These are phyloP conservation scores for Polyplosphaeria fusca DNA, from an alignment of 495 filamentous ascomycete genomes.

Conservation along the genomic window DNA sequence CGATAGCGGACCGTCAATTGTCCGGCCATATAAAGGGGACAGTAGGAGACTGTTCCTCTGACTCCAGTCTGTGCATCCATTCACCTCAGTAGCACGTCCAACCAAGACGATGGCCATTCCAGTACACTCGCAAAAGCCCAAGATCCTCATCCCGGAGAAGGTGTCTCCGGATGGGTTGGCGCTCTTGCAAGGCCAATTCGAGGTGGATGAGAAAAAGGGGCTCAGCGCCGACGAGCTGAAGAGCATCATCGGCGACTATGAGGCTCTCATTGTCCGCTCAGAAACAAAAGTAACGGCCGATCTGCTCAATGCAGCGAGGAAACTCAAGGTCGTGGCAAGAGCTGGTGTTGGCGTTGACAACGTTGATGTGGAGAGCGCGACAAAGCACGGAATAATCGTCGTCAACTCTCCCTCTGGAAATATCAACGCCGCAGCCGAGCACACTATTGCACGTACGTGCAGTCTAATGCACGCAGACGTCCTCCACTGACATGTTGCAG, in stretches of 20 bases:
- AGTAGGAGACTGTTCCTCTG: not conserved
- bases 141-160: conserved; percentile 69
- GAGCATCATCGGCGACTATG: conserved; percentile 57
- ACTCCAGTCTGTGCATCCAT: too few relatives aligned
- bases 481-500: conserved; percentile 15
- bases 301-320: conserved; percentile 56
- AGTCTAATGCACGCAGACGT: too few relatives aligned
- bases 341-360: conserved; percentile 76
- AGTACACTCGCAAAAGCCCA: conserved; percentile 43
- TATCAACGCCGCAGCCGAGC: conserved; percentile 67
- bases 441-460: conserved; percentile 52
- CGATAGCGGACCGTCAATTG: conserved; percentile 20
- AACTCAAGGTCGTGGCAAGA: conserved; percentile 67
- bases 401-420: conserved; percentile 69
- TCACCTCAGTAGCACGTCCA: too few relatives aligned
- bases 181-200: conserved; percentile 54
- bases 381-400: conserved; percentile 63
- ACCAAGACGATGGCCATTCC: conserved; percentile 21
- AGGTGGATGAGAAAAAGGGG: conserved; percentile 58
- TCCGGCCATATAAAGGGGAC: not conserved
- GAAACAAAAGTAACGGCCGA: conserved; percentile 66
- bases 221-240: conserved; percentile 56
- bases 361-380: conserved; percentile 66
- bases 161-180: conserved; percentile 69
- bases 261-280: conserved; percentile 67